Evolutionary conservation across 768 basidiomycete species (phyloP), one percentile per base, ranked within the genome.

Genomic region (Kwoniella botswanensis): DNA sequence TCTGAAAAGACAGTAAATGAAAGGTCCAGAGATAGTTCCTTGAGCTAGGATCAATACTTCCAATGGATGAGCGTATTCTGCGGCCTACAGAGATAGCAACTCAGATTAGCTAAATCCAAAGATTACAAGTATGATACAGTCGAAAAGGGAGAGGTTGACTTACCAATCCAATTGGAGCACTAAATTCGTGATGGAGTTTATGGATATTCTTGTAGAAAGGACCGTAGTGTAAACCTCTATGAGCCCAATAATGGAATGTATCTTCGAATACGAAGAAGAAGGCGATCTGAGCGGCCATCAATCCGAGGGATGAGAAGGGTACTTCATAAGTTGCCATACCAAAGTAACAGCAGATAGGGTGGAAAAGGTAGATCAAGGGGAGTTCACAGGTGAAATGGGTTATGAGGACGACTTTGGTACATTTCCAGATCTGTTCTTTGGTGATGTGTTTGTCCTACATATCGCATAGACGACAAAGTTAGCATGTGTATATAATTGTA

Each of bases 181-280:
- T 91, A 85, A 93, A 97, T 80, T 94, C 93, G 88, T 98, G 97
- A 84, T 99, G 97, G 44, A 98, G 87, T 85, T 97, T 96, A 88
- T 97, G 94, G 74, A 97, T 93, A 83, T 94, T 87, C 84, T 91
- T 93, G 87, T 96, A 95, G 63, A 96, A 86, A 18, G 77, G 78
- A 15, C 73, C 72, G 73, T 88, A 91, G 85, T 98, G 95, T 18
- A 98, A 88, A 3, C 91, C 90, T 77, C 93, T 90, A 85, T 98
- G 94, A 26, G 93, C 94, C 91, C 91, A 87, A 86, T 90, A 98
- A 85, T 99, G 96, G 88, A 92, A 98, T 78, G 91, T 88, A 83
- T 98, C 96, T 85, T 99, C 97, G 74, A 97, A 93, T 82, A 96
- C 86, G 84, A 98, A 97, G 87, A 98, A 98, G 71, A 93, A 84